These are phyloP conservation scores for Pseudognaphalium luteoalbum DNA, from an alignment of 129 eudicot species.

Conservation along the genomic window DNA sequence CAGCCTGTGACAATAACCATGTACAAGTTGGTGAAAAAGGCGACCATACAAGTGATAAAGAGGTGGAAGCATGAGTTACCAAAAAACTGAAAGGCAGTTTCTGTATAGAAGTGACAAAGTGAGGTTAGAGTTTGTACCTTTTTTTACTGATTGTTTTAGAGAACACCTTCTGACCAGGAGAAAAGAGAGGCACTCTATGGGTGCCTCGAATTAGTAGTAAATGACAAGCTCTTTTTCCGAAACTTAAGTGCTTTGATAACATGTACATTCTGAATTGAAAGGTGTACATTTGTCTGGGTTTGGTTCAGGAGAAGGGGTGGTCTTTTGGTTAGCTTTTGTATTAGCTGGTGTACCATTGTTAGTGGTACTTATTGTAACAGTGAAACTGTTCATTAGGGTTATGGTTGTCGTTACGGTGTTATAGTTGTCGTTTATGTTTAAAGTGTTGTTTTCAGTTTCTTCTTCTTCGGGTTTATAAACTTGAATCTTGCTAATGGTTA, in stretches of 20 bases:
- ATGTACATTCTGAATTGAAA: slow-evolving; percentile 26
- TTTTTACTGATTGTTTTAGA: slow-evolving; percentile 39
- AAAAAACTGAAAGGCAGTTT: slow-evolving; percentile 1
- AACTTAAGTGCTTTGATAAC: slow-evolving; percentile 16
- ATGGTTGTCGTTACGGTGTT: slow-evolving; percentile 17
- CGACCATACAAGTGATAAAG: slow-evolving; percentile 21
- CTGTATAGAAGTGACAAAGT: slow-evolving; percentile 37
- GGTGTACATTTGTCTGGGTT: slow-evolving; percentile 22
- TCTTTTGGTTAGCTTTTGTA: slow-evolving; percentile 25
- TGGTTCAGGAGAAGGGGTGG: slow-evolving; percentile 2
- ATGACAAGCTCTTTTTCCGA: slow-evolving; percentile 12
- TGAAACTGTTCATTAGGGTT: slow-evolving; percentile 31
- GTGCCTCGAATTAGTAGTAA: slow-evolving; percentile 26
- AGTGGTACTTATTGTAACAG: slow-evolving; percentile 30
- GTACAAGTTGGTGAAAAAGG: slow-evolving; percentile 20
- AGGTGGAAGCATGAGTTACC: slow-evolving; percentile 20
- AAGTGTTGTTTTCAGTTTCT: background rate
- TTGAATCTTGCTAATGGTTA: background rate
- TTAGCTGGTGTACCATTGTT: slow-evolving; percentile 31
- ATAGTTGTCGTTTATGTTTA: slow-evolving; percentile 2
- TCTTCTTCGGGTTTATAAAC: background rate
- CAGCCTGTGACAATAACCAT: slow-evolving; percentile 13
- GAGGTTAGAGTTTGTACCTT: slow-evolving; percentile 40
- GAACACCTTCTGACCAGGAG: slow-evolving; percentile 31
- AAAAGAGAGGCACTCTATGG: slow-evolving; percentile 24